phyloP scores from a whole-genome alignment of 179 eudicot genomes.

The Heliamphora pulchella region DNA sequence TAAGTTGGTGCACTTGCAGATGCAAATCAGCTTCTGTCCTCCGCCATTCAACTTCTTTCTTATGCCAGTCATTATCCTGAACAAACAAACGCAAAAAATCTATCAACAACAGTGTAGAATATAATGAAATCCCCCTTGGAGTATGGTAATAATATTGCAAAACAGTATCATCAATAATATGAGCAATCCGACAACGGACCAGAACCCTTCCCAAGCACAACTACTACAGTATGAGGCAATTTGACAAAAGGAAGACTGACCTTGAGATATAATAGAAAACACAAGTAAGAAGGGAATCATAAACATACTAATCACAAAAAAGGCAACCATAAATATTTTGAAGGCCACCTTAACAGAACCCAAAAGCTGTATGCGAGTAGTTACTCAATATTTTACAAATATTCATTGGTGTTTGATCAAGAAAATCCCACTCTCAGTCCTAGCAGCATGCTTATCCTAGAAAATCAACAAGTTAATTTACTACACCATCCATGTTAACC shows the following conservation, averaged over 20 bases:
- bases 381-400: neutral
- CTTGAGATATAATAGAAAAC: neutral
- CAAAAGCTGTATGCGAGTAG: neutral
- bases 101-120: neutral
- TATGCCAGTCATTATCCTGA: slow-evolving; percentile 45
- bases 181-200: neutral
- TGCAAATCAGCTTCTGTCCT: slow-evolving; percentile 51
- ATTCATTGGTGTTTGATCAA: too few relatives aligned
- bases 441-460: neutral
- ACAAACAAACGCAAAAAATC: slow-evolving; percentile 8
- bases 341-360: neutral
- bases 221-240: neutral
- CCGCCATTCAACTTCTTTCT: slow-evolving; percentile 42
- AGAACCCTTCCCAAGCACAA: neutral
- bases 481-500: too few relatives aligned
- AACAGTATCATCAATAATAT: neutral
- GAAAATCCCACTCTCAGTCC: neutral
- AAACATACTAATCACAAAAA: neutral
- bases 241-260: neutral
- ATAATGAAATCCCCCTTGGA: neutral
- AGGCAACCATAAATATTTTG: neutral
- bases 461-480: neutral
- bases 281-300: neutral
- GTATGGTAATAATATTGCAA: neutral
- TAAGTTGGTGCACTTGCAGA: slow-evolving; percentile 40